phyloP scores from a whole-genome alignment of 2,329 filamentous ascomycete species.

The Kalmusia sp. region DNA sequence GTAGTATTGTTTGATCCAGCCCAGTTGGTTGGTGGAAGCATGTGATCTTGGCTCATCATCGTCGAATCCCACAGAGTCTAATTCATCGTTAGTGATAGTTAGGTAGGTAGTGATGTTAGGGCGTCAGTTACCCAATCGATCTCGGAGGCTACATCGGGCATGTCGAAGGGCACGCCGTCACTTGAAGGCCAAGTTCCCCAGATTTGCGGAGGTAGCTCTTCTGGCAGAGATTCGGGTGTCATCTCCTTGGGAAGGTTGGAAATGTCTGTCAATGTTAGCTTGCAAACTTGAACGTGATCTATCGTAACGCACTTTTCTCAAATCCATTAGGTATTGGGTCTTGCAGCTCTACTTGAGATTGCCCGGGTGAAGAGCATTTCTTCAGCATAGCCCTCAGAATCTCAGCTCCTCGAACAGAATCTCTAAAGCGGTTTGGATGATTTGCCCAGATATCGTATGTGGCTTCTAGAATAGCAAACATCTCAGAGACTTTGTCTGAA shows the following conservation, averaged over 20 bases:
- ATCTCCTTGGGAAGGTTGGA: conserved; percentile 5
- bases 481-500: conserved; percentile 9
- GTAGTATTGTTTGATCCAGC: conserved; percentile 11
- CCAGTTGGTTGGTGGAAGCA: conserved; percentile 21
- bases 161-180: conserved; percentile 12
- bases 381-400: conserved; percentile 24
- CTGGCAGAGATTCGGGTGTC: conserved; percentile 19
- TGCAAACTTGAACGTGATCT: neutral
- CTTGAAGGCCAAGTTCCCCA: conserved; percentile 17
- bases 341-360: neutral
- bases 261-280: conserved; percentile 10
- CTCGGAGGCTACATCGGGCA: conserved; percentile 21
- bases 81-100: neutral
- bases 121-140: conserved; percentile 24
- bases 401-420: conserved; percentile 21
- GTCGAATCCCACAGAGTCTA: conserved; percentile 23
- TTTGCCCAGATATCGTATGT: conserved; percentile 27
- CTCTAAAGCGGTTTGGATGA: conserved; percentile 22
- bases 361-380: conserved; percentile 14
- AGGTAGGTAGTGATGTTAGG: neutral
- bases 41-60: conserved; percentile 20
- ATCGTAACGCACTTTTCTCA: conserved; percentile 10
- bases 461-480: conserved; percentile 16
- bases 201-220: conserved; percentile 16
- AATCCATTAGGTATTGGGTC: conserved; percentile 3